A percentile compares a stretch with the other conserved stretches of the same genome.
Evolutionary conservation across 306 rosid genomes (phyloP).

Genomic region (Echinosophora koreensis): DNA sequence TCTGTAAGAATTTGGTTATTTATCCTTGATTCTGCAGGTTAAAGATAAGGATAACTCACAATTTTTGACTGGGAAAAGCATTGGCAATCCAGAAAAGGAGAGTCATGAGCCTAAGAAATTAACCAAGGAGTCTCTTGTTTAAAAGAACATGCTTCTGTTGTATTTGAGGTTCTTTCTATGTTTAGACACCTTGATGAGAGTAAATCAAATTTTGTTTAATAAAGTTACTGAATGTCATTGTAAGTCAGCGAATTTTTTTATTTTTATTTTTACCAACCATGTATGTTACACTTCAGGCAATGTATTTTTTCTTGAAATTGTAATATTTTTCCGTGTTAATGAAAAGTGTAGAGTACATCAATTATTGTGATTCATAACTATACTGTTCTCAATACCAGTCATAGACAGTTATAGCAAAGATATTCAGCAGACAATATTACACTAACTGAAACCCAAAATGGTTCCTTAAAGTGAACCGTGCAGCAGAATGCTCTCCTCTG

Average conservation of each 20-base stretch:
- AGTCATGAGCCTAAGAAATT: conserved; percentile 76
- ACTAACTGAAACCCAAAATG: neutral
- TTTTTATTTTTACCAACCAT: neutral
- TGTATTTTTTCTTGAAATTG: conserved; percentile 6
- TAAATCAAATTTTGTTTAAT: conserved; percentile 56
- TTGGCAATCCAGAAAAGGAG: conserved; percentile 73
- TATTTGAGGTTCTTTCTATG: conserved; percentile 43
- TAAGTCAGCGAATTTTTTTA: conserved; percentile 18
- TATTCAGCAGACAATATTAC: neutral
- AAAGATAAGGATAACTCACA: conserved; percentile 76
- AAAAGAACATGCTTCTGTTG: conserved; percentile 41
- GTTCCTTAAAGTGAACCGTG: neutral
- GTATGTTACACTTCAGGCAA: conserved; percentile 10
- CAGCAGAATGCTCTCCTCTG: neutral
- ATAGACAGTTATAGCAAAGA: neutral
- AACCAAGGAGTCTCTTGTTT: conserved; percentile 82
- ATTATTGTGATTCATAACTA: conserved; percentile 1
- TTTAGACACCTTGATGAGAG: conserved; percentile 46
- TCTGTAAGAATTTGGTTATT: conserved; percentile 27
- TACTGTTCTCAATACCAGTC: neutral
- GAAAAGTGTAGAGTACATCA: neutral
- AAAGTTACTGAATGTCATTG: conserved; percentile 2
- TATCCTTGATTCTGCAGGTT: conserved; percentile 43
- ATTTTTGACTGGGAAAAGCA: conserved; percentile 66
- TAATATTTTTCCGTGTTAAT: neutral